phyloP scores from a whole-genome alignment of 192 early-diverging fungal species.

The Dissophora ornata region DNA sequence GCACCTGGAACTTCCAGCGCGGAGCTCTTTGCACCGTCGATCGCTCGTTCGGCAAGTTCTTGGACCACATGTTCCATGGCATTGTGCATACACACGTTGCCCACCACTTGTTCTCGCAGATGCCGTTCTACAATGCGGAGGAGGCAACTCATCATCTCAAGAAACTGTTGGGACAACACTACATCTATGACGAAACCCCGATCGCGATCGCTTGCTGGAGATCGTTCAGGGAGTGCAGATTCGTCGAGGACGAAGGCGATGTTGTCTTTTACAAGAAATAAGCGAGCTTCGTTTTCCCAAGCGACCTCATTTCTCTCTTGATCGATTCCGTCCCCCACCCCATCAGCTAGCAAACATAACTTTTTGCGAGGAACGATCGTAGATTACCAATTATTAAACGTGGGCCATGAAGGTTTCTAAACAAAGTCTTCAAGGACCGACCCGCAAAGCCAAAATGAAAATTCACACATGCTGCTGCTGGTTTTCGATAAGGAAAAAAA shows the following conservation, averaged over 20 bases:
- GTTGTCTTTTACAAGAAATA: conserved; percentile 22
- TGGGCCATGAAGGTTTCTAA: too few species aligned
- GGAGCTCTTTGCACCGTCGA: conserved; percentile 92
- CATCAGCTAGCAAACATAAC: too few species aligned
- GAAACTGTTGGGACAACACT: conserved; percentile 85
- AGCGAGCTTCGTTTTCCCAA: too few species aligned
- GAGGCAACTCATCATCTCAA: conserved; percentile 88
- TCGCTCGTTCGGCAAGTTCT: conserved; percentile 86
- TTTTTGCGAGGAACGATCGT: too few species aligned
- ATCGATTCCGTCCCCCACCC: background rate
- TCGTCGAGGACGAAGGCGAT: conserved; percentile 73
- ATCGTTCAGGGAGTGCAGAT: conserved; percentile 77
- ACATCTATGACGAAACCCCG: conserved; percentile 79
- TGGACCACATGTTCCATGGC: conserved; percentile 85
- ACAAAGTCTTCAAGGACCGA: too few species aligned
- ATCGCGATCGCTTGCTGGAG: conserved; percentile 76
- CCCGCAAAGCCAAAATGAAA: too few species aligned
- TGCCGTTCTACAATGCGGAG: conserved; percentile 95
- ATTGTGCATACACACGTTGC: conserved; percentile 94
- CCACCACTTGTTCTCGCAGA: conserved; percentile 96
- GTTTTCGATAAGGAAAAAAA: too few species aligned
- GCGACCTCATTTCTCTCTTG: background rate
- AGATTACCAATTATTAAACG: too few species aligned
- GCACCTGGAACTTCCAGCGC: conserved; percentile 90
- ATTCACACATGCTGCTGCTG: too few species aligned